Base-by-base conservation (phyloP, 257 asterid species). In the Jaltomata sinuosa region DNA sequence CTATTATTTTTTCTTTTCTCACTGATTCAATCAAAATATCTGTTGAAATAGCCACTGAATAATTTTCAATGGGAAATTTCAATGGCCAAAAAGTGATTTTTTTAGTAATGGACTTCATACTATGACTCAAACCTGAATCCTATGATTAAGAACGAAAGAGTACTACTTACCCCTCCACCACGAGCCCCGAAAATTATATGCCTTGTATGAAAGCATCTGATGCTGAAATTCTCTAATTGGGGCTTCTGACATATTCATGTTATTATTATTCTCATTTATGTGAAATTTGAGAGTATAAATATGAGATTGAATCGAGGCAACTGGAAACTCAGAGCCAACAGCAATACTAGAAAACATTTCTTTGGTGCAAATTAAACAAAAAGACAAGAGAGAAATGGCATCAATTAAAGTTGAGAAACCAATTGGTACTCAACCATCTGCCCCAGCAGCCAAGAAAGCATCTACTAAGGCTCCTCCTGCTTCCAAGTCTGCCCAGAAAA, bases 401-500 rank as follows among this genome's bases (percentile, higher is more conserved):
- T 85, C 90, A 84, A 74, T 69, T 32, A 87, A 89, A 84, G 67
- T 79, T 45, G 89, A 84, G 79, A 86, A 87, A 87, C 87, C 86
- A 25, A 84, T 54, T 85, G 87, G 81, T 9, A 49, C 87, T 85
- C 85, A 89, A 80, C 76, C 88, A 67, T 11, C 54, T 22, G 83
- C 87, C 22, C 83, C 62, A 55, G 55, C 72, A 1, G 2, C 38
- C 45, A 87, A 85, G 83, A 87, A 89, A 78, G 80, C 84, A 76
- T 86, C 91, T 18, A 21, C 82, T 54, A 87, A 87, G 55, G 80
- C 80, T 52, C 74, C 86, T 77, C 71, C 85, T 0, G 76, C 89
- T 78, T 67, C 91, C 84, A 89, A 89, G 31, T 40, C 81, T 2
- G 71, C 86, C 10, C 68, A 79, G n/a, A 83, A 86, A 81, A 89